Evolutionary conservation across 2,329 filamentous ascomycete species (phyloP), one percentile per base, ranked within the genome.

Genomic region (Cercospora sp.): DNA sequence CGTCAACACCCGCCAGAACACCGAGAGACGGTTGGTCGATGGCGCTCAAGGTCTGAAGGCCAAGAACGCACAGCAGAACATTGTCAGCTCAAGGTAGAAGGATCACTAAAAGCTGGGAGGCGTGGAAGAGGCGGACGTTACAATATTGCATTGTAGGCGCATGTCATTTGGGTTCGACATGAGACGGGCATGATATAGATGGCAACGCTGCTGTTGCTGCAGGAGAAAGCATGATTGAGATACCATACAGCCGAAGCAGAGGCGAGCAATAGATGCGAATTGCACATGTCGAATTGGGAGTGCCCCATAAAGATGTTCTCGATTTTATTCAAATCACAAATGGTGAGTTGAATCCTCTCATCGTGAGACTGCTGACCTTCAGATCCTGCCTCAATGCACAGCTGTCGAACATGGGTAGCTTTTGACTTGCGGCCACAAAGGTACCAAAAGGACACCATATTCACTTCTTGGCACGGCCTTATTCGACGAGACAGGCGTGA

Each of bases 1-100:
- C 79, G 93, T 97, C 85, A 97, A 97, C 84, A 81, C 81, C 66
- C 88, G 90, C 76, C 82, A 86, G 80, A 93, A 93, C 85, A 83
- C 79, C 66, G 88, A 90, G 83, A 82, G 88, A 70, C 83, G 88
- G 70, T 81, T 90, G 70, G 83, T 85, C 60, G 88, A 90, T 65
- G 88, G 87, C 73, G 86, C 85, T 60, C 87, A 89, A 80, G 77
- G 82, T 66, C 88, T 88, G 76, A 83, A 85, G 80, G 84, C 28
- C 55, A 66, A 66, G 63, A 60, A 66, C 57, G 58, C 63, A 43
- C 49, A 64, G 62, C 62, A 64, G 49, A 64, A 64, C 62, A 64
- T 64, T 64, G 62, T 64, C 28, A 64, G 30, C 62, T 64, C 62
- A 34, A 57, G 62, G 21, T 64, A 64, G 28, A 57, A 24, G 24